Base-by-base conservation (phyloP, 2,329 filamentous ascomycete genomes). In the Colletotrichum sublineola region DNA sequence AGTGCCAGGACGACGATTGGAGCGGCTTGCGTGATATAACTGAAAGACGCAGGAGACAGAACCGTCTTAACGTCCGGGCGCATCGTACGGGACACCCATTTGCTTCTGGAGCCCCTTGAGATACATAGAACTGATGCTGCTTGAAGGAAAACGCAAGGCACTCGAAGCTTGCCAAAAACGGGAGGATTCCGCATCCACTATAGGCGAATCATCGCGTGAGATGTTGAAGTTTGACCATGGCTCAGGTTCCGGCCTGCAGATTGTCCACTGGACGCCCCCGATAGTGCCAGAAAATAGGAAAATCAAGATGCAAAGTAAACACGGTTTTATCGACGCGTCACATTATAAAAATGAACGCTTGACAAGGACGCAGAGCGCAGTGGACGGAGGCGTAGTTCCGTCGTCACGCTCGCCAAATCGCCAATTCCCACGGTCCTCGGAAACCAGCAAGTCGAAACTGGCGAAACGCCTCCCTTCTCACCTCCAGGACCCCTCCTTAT, bases 51-150 rank as follows among this genome's bases (percentile, higher is more conserved):
- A 80, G 77, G 68, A 75, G 76, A 67, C 80, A 82, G 71, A 82
- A 79, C 42, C 77, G 80, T 52, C 74, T 83, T n/a, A 78, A 81
- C 71, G 79, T 81, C 46, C 76, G 81, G 70, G 79, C 80, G 3
- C 78, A 80, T 75, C 77, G 81, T 81, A 78, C 62, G 79, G 74
- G 40, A 33, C 33, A 42, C 15, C 1, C 20, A 12, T 1, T 8
- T 15, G 2, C 24, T 14, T 20, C 29, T 62, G 14, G 14, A 14
- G 3, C 31, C 5, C 18, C 14, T 8, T 11, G 7, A 61, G 33
- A 3, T 7, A 53, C 2, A 8, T 15, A 9, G 2, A 14, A 4
- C 52, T 56, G 1, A 66, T 12, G 12, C 29, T 33, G 11, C 29
- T 15, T n/a, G 24, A 31, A 76, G 70, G 68, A 33, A 67, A 64